Conservation (phyloP, 2,329 filamentous ascomycete genomes). For the Aurifilum marmelostoma region DNA sequence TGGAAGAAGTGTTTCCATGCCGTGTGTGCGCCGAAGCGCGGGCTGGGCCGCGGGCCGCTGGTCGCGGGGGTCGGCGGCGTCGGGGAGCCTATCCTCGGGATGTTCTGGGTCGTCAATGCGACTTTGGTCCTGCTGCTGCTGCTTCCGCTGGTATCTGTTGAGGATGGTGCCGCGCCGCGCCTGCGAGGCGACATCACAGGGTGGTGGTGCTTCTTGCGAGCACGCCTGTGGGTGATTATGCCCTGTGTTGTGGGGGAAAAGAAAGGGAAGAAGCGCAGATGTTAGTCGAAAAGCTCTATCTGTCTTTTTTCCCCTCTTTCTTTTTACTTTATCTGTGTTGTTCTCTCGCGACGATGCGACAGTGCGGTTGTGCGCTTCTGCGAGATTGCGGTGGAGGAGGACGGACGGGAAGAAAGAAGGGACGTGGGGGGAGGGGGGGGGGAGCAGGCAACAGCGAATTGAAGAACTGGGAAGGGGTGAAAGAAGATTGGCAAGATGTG, state of each 20-base stretch:
- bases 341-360: not conserved
- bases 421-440: not conserved
- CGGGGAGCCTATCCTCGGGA: conserved; percentile 13
- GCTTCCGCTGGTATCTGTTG: not conserved
- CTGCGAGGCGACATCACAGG: conserved; percentile 23
- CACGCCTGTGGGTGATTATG: conserved; percentile 19
- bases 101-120: not conserved
- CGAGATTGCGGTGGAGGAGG: conserved; percentile 13
- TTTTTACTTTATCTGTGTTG: not conserved
- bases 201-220: conserved; percentile 26
- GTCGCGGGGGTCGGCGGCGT: conserved; percentile 15
- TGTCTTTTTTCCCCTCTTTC: not conserved
- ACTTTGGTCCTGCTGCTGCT: not conserved
- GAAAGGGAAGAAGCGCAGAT: not conserved
- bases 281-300: conserved; percentile 4
- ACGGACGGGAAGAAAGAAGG: not conserved
- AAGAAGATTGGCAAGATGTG: not conserved
- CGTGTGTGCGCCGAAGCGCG: conserved; percentile 26
- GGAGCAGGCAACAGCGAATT: not conserved
- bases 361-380: conserved; percentile 7
- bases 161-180: conserved; percentile 7
- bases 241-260: conserved; percentile 13
- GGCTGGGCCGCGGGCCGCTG: conserved; percentile 25
- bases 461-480: not conserved
- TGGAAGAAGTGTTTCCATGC: conserved; percentile 30